phyloP scores from a whole-genome alignment of 345 rosid species.

The Angophora floribunda region DNA sequence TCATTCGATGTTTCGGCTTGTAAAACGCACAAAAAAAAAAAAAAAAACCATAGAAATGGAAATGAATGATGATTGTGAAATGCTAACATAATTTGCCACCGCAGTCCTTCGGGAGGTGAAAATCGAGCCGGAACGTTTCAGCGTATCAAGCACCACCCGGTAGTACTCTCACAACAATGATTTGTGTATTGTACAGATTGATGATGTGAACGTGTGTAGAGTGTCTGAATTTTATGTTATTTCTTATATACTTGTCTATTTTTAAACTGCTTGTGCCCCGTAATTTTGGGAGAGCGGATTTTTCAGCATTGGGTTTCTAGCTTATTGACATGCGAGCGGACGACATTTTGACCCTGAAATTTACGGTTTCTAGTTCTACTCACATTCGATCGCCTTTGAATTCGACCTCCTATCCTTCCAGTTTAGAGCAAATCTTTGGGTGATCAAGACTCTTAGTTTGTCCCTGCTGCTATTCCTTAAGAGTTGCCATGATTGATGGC shows the following conservation, averaged over 20 bases:
- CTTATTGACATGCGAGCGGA: background rate
- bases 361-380: background rate
- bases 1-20: background rate
- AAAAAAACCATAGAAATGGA: background rate
- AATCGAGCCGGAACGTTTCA: background rate
- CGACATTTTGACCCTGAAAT: background rate
- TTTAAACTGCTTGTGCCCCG: background rate
- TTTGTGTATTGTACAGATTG: background rate
- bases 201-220: background rate
- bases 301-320: background rate
- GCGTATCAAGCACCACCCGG: background rate
- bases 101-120: background rate
- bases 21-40: background rate
- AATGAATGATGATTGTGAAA: background rate
- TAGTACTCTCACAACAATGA: background rate
- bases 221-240: background rate
- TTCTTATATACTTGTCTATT: background rate
- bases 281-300: background rate
- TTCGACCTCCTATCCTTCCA: background rate
- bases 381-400: background rate
- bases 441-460: background rate
- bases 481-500: background rate
- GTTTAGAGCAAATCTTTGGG: background rate
- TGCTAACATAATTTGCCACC: background rate
- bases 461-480: background rate